A percentile compares a stretch with the other conserved stretches of the same genome.
phyloP scores from a whole-genome alignment of 2,329 filamentous ascomycete species.

The Colletotrichum sojae region DNA sequence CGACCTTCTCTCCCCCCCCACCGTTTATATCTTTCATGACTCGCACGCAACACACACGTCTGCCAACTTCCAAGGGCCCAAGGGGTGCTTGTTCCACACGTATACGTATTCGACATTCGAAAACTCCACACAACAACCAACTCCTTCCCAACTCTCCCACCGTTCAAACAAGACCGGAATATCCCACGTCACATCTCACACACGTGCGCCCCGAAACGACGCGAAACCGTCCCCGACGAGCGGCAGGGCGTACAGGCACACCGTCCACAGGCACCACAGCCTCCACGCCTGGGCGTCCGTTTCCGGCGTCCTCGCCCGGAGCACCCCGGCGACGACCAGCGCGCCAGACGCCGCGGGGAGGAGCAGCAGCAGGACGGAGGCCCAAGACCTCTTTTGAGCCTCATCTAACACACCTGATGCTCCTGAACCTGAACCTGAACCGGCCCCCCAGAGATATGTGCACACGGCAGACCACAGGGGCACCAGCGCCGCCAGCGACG shows the following conservation, averaged over 20 bases:
- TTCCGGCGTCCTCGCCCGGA: constrained; percentile 31
- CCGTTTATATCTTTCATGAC: constrained; percentile 20
- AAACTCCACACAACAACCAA: not conserved
- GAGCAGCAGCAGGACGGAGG: not conserved
- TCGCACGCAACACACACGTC: constrained; percentile 5
- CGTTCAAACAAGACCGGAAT: not conserved
- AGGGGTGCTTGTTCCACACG: no score
- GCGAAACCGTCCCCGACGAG: constrained; percentile 37
- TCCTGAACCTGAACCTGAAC: not conserved
- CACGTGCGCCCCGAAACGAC: constrained; percentile 25
- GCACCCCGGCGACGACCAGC: constrained; percentile 27
- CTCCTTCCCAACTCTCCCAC: not conserved
- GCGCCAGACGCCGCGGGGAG: constrained; percentile 14
- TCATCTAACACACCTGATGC: not conserved
- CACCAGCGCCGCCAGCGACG: constrained; percentile 28
- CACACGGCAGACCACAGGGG: constrained; percentile 29
- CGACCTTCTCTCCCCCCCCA: no score
- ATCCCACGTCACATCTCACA: not conserved
- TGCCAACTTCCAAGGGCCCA: no score
- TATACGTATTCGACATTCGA: no score
- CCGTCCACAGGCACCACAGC: constrained; percentile 38
- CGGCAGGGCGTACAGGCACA: constrained; percentile 35
- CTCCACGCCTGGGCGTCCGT: constrained; percentile 34
- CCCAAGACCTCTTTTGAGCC: not conserved
- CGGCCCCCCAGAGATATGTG: constrained; percentile 28